These are phyloP conservation scores for Magnusiomyces ingens DNA, from an alignment of 1,139 yeast genomes.

Conservation along the genomic window DNA sequence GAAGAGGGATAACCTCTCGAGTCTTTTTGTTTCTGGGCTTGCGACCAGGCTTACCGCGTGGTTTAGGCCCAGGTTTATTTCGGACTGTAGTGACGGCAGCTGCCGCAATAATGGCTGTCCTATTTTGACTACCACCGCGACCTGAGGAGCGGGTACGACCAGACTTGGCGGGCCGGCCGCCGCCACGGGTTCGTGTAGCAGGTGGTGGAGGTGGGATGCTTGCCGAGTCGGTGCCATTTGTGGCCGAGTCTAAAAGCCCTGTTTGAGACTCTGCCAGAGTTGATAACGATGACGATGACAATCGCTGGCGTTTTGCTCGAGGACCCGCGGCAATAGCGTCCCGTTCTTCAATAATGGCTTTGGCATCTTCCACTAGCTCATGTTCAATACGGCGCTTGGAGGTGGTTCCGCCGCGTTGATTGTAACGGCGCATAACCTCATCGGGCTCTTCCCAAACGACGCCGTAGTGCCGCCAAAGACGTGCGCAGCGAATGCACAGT, in stretches of 20 bases:
- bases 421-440: constrained; percentile 51
- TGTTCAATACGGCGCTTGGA: constrained; percentile 60
- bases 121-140: too few species aligned
- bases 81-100: neutral
- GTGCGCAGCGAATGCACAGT: constrained; percentile 79
- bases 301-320: neutral
- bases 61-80: neutral
- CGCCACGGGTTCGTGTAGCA: neutral
- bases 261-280: too few species aligned
- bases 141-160: too few species aligned
- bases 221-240: too few species aligned
- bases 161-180: neutral
- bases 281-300: constrained; percentile 4
- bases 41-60: neutral
- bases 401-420: constrained; percentile 41
- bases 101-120: too few species aligned
- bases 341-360: constrained; percentile 48
- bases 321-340: constrained; percentile 19
- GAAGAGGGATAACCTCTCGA: too few species aligned
- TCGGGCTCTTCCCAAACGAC: constrained; percentile 81
- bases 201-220: too few species aligned
- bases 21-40: constrained; percentile 3
- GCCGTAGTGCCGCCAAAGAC: constrained; percentile 86
- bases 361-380: constrained; percentile 66
- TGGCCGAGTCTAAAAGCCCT: too few species aligned